phyloP scores from a whole-genome alignment of 2,329 filamentous ascomycete genomes.

The Neobulgaria alba region DNA sequence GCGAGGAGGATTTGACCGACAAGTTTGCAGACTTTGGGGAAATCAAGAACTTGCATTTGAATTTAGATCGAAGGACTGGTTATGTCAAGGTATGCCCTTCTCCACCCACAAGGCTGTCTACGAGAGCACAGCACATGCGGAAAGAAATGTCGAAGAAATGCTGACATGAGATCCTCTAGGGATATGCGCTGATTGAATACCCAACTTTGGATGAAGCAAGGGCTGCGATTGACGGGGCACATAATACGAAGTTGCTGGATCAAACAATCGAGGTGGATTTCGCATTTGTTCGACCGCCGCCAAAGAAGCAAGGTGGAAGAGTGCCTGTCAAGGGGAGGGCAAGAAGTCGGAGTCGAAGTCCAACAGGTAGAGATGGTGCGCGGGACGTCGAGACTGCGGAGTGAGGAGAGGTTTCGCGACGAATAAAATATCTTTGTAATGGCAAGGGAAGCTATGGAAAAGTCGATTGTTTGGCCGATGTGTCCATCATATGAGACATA shows the following conservation, averaged over 20 bases:
- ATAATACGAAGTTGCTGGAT: constrained; percentile 69
- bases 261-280: constrained; percentile 77
- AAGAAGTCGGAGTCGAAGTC: constrained; percentile 28
- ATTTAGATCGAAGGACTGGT: constrained; percentile 72
- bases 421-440: not conserved
- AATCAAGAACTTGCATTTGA: constrained; percentile 80
- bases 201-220: constrained; percentile 69
- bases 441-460: not conserved
- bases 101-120: not conserved
- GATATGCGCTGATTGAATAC: constrained; percentile 80
- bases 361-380: constrained; percentile 18
- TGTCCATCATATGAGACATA: not conserved
- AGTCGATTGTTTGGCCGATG: not conserved
- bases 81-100: constrained; percentile 63
- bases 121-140: constrained; percentile 6
- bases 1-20: constrained; percentile 74
- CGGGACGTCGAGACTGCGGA: not conserved
- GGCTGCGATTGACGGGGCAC: constrained; percentile 73
- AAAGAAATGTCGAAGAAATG: too few species aligned
- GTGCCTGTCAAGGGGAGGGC: constrained; percentile 26
- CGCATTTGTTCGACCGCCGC: constrained; percentile 74
- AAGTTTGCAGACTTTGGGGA: constrained; percentile 77
- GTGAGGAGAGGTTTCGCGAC: not conserved
- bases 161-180: too few species aligned
- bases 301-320: constrained; percentile 39